Evolutionary conservation across 2,329 filamentous ascomycete species (phyloP), one percentile per base, ranked within the genome.

Genomic region (Fonsecaea multimorphosa): DNA sequence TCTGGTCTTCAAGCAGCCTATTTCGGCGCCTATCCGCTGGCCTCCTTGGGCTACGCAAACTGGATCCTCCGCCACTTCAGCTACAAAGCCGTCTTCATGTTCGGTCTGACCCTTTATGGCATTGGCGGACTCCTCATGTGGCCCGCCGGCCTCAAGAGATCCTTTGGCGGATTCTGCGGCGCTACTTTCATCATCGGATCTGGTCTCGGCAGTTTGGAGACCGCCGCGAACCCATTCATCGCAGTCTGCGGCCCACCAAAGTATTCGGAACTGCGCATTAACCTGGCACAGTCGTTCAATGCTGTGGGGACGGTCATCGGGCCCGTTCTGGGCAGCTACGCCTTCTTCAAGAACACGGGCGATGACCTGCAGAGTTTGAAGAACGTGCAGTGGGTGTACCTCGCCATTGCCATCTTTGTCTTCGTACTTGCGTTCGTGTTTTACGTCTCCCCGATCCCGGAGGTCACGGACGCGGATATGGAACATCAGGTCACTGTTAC

Each of bases 91-190:
- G 92, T 91, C 0, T 93, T 95, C 71, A 93, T 94, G 65, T 83
- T 89, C 34, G 91, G 90, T 31, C 81, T 92, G 3, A 82, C 78
- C 61, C 82, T 92, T 32, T 91, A 91, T 76, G 87, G 89, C 1
- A 82, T 87, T 2, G 90, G 89, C 1, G 91, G 90, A 36, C 86
- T 94, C 68, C 91, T 92, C 78, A 93, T 93, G 79, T 94, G 91
- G 91, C 91, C 91, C 0, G 89, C 88, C 1, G 89, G 89, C 7
- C 85, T 93, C 4, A 84, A 92, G 65, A 84, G 84, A 40, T 90
- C 87, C 14, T 93, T 93, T 73, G 87, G 84, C 24, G 91, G 90
- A 6, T 93, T 92, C 78, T 92, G 89, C 72, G 86, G 64, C 40
- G 68, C 70, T 19, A 83, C 91, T 71, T 91, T 92, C 76, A 85